These are phyloP conservation scores for Pyronema omphalodes DNA, from an alignment of 495 filamentous ascomycete genomes.

Conservation along the genomic window DNA sequence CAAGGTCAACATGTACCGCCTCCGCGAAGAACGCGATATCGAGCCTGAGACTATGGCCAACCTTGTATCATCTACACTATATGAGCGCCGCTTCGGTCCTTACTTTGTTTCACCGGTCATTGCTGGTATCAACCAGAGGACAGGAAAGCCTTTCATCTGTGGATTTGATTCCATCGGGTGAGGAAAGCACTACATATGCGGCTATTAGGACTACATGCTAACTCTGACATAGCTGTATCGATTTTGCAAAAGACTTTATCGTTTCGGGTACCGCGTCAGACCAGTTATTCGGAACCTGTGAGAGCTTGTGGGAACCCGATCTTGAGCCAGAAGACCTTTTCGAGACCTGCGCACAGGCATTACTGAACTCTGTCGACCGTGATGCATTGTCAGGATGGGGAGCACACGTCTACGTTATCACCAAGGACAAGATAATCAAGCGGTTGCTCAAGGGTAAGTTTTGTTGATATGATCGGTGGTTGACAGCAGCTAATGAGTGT, in stretches of 20 bases:
- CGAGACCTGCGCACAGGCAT: slow-evolving; percentile 94
- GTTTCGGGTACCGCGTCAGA: slow-evolving; percentile 90
- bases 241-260: slow-evolving; percentile 98
- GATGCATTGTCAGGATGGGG: slow-evolving; percentile 93
- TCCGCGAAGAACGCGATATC: slow-evolving; percentile 93
- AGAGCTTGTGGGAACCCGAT: slow-evolving; percentile 94
- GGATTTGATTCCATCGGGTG: slow-evolving; percentile 92
- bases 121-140: slow-evolving; percentile 82
- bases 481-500: neutral
- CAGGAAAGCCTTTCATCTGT: slow-evolving; percentile 88
- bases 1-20: slow-evolving; percentile 99
- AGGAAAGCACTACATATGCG: neutral
- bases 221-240: slow-evolving; percentile 47
- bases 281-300: slow-evolving; percentile 96
- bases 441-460: slow-evolving; percentile 70
- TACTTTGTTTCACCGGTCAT: slow-evolving; percentile 91
- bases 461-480: neutral
- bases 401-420: slow-evolving; percentile 95
- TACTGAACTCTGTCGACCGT: slow-evolving; percentile 87
- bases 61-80: slow-evolving; percentile 72
- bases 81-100: slow-evolving; percentile 88
- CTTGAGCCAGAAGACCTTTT: slow-evolving; percentile 84
- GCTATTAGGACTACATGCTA: neutral
- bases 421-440: slow-evolving; percentile 99
- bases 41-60: slow-evolving; percentile 88